Conservation (phyloP, 495 filamentous ascomycete genomes). For the Aspergillus sclerotiicarbonarius region DNA sequence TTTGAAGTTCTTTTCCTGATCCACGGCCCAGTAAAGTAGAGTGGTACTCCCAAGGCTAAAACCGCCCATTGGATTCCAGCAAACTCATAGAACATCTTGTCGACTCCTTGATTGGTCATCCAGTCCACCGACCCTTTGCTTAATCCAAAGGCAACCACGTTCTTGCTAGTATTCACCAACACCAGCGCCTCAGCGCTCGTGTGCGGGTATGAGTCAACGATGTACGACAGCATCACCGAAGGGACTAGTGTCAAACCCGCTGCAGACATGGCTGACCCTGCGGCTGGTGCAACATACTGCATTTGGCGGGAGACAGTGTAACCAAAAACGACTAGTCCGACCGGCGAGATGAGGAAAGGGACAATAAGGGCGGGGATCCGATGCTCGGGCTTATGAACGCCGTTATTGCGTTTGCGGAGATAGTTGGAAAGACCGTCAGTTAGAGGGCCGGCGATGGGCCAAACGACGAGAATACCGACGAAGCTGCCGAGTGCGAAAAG, state of each 20-base stretch:
- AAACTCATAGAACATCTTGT: constrained; percentile 40
- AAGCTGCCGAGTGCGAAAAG: constrained; percentile 33
- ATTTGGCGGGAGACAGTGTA: constrained; percentile 22
- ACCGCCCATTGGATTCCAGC: constrained; percentile 38
- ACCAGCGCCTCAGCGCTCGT: constrained; percentile 32
- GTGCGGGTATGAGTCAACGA: constrained; percentile 30
- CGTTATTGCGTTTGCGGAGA: constrained; percentile 28
- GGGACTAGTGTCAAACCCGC: constrained; percentile 28
- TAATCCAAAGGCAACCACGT: constrained; percentile 39
- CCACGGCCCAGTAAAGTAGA: constrained; percentile 36
- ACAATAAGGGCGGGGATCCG: constrained; percentile 30
- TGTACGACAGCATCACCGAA: constrained; percentile 34
- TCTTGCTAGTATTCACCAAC: constrained; percentile 40
- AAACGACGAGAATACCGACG: constrained; percentile 28
- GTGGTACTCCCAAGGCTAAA: constrained; percentile 27
- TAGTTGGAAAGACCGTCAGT: constrained; percentile 31
- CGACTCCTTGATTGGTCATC: constrained; percentile 31
- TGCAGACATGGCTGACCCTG: constrained; percentile 26
- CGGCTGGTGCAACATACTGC: constrained; percentile 25
- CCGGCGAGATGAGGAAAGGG: constrained; percentile 29
- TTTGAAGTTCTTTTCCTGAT: constrained; percentile 21
- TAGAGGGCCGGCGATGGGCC: constrained; percentile 31
- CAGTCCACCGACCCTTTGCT: constrained; percentile 26
- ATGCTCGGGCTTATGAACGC: constrained; percentile 31
- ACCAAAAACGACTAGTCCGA: constrained; percentile 30